Evolutionary conservation across 2,329 filamentous ascomycete species (phyloP), one percentile per base, ranked within the genome.

Genomic region (Cryphonectria radicalis): DNA sequence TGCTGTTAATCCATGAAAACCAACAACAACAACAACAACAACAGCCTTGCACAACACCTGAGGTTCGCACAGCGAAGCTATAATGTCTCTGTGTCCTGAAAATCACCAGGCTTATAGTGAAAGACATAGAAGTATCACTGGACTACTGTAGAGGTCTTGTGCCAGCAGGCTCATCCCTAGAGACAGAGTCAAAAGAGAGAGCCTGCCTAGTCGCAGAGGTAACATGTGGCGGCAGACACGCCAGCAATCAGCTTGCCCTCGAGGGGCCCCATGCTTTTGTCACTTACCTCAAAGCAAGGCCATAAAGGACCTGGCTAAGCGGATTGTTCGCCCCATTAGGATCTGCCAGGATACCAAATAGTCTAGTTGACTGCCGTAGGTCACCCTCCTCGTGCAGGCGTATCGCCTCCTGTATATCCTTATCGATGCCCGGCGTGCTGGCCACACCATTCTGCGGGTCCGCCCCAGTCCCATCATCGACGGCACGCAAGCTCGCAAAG

Each of bases 341-440:
- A 79, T 97, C 91, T 68, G 96, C 96, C 75, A 99, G 85, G 72
- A 87, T 85, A 40, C 90, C 92, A 82, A 99, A 99, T 82, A 98
- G 89, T 67, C 85, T 84, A n/a, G 96, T 98, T 68, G 94, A 96
- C 77, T 86, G 83, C 77, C 90, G 89, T 70, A 97, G 86, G 73
- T 96, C 88, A 70, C 95, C 95, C 63, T 85, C 87, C 82, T 99
- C 96, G 80, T 99, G 96, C 74, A 98, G 85, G 73, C 92, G 88
- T 79, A 99, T 99, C n/a, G 96, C 96, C 82, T 97, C 91, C 81
- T 98, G 95, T 71, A 99, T 97, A 80, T 93, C 91, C 71, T 88
- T 86, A 78, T 91, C 89, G 68, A 87, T 86, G 71, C 82, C 81
- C 78, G 87, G 84, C 64, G 84, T 85, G 68, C 84, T 86, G 50